Percentiles rank a stretch among this genome's conserved stretches.
Conservation (phyloP, 306 rosid genomes). For the Medicago truncatula region DNA sequence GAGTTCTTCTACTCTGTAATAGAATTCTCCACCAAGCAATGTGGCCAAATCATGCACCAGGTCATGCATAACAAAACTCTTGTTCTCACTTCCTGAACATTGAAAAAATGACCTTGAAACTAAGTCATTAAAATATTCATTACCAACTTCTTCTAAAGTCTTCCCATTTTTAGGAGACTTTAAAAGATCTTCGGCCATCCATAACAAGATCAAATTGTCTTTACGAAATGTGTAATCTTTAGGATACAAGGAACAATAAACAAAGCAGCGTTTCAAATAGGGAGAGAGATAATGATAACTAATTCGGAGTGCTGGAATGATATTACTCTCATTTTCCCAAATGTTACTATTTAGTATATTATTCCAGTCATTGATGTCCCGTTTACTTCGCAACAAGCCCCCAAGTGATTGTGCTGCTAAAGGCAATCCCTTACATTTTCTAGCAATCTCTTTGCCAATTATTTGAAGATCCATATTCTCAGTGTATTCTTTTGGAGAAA, state of each 20-base stretch:
- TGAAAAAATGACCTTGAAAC: slow-evolving; percentile 19
- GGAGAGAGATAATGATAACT: slow-evolving; percentile 32
- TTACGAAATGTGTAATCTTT: background rate
- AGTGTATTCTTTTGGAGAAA: background rate
- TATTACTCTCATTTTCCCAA: slow-evolving; percentile 13
- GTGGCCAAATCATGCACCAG: slow-evolving; percentile 19
- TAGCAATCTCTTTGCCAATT: slow-evolving; percentile 13
- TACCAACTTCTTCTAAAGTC: slow-evolving; percentile 31
- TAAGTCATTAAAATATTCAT: slow-evolving; percentile 13
- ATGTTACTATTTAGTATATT: slow-evolving; percentile 2
- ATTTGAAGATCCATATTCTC: background rate
- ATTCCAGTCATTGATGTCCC: background rate
- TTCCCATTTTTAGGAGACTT: background rate
- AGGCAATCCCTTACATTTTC: slow-evolving; percentile 20
- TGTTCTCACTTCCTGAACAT: background rate
- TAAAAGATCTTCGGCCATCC: slow-evolving; percentile 31
- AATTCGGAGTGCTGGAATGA: slow-evolving; percentile 21
- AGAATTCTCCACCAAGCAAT: background rate
- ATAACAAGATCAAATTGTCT: background rate
- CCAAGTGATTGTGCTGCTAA: slow-evolving; percentile 34
- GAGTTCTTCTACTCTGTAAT: background rate
- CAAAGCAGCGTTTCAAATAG: slow-evolving; percentile 4
- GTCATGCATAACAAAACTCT: background rate
- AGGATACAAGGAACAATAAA: background rate
- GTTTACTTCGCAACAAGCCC: background rate